A percentile compares a stretch with the other conserved stretches of the same genome.
phyloP scores from a whole-genome alignment of 768 basidiomycete genomes.

The Serendipita sp. region DNA sequence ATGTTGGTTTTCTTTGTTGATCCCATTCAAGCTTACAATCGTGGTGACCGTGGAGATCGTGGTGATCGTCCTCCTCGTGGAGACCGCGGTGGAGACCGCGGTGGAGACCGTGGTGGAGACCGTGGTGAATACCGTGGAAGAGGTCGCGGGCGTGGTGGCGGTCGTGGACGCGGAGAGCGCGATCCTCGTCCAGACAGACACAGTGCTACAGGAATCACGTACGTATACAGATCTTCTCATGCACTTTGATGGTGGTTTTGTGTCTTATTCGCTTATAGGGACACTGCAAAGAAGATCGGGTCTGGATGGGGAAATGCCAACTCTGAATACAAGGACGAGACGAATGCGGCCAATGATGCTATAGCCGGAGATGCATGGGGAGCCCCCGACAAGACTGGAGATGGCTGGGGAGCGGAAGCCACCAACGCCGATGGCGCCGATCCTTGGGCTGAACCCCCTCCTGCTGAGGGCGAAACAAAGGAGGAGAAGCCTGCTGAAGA shows the following conservation, averaged over 20 bases:
- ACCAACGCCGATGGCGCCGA: constrained; percentile 15
- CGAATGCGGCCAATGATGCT: constrained; percentile 59
- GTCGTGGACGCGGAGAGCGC: constrained; percentile 34
- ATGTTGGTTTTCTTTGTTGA: neutral
- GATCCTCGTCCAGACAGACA: constrained; percentile 77
- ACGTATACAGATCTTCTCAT: constrained; percentile 7
- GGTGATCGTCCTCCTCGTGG: constrained; percentile 24
- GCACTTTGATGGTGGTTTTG: neutral
- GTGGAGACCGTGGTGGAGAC: constrained; percentile 30
- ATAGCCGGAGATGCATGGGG: constrained; percentile 25
- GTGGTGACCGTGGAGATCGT: constrained; percentile 8
- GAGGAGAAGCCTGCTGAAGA: constrained; percentile 30
- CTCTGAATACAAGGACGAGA: constrained; percentile 68
- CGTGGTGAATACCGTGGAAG: constrained; percentile 23
- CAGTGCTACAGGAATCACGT: constrained; percentile 60
- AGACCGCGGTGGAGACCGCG: constrained; percentile 24
- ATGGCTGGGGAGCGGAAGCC: constrained; percentile 23
- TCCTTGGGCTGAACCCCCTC: constrained; percentile 20
- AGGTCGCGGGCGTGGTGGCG: constrained; percentile 24
- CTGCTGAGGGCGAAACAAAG: constrained; percentile 23
- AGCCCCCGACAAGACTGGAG: constrained; percentile 16
- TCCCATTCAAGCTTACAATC: neutral
- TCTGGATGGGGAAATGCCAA: constrained; percentile 88
- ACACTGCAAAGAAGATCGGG: constrained; percentile 89
- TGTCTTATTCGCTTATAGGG: constrained; percentile 31